These are phyloP conservation scores for Cenchrus americanus DNA, from an alignment of 176 grass and related monocot genomes.

Conservation along the genomic window DNA sequence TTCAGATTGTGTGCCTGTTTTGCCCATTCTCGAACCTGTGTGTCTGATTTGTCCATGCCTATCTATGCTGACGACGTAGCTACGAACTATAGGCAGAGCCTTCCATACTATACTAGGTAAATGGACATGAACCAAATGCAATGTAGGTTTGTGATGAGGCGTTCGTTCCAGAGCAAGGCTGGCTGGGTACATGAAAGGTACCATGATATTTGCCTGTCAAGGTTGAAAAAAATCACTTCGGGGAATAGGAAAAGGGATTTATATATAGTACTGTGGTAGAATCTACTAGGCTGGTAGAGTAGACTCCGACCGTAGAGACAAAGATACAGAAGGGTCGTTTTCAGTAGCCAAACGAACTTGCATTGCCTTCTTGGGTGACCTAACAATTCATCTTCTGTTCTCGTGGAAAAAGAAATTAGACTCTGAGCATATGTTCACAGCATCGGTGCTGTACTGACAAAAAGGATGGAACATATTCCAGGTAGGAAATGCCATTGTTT, in stretches of 20 bases:
- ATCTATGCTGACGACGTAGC: neutral
- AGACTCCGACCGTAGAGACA: neutral
- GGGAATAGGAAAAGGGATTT: constrained; percentile 29
- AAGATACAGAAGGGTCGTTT: constrained; percentile 40
- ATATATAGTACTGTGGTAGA: constrained; percentile 25
- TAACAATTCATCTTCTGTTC: constrained; percentile 31
- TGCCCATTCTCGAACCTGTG: neutral
- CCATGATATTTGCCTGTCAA: constrained; percentile 25
- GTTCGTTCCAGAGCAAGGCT: neutral
- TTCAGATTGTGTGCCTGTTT: neutral
- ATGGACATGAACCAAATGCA: neutral
- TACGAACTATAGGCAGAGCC: neutral
- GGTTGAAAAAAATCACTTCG: constrained; percentile 1
- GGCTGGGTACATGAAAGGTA: constrained; percentile 22
- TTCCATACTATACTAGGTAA: neutral
- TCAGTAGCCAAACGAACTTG: constrained; percentile 12
- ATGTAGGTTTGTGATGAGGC: neutral
- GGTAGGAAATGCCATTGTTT: neutral
- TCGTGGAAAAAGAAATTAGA: neutral
- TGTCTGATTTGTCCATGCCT: neutral
- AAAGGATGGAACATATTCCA: constrained; percentile 23
- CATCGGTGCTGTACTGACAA: neutral
- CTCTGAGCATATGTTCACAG: neutral
- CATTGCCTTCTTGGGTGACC: constrained; percentile 18
- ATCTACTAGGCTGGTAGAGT: neutral